These are phyloP conservation scores for Scedosporium boydii DNA, from an alignment of 2,329 filamentous ascomycete genomes.

Conservation along the genomic window DNA sequence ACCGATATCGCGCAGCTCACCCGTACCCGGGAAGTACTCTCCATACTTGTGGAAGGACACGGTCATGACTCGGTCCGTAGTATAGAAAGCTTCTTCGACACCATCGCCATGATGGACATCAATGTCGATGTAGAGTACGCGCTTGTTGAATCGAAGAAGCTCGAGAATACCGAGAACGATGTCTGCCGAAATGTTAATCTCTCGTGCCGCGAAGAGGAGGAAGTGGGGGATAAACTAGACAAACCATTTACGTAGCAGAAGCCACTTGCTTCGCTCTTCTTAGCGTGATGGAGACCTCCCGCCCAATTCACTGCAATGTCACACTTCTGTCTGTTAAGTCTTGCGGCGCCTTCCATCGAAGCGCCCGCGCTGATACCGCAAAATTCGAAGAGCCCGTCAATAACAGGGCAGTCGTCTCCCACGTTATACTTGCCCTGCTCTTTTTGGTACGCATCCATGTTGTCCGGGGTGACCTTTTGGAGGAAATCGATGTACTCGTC, in stretches of 20 bases:
- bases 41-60: slow-evolving; percentile 96
- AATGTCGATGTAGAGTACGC: slow-evolving; percentile 96
- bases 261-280: slow-evolving; percentile 90
- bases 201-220: background rate
- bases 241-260: slow-evolving; percentile 96
- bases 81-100: slow-evolving; percentile 89
- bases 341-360: slow-evolving; percentile 85
- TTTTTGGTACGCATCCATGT: slow-evolving; percentile 74
- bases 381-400: slow-evolving; percentile 95
- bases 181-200: slow-evolving; percentile 43
- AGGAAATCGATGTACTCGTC: slow-evolving; percentile 94
- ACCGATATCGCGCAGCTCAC: slow-evolving; percentile 76
- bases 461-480: slow-evolving; percentile 91
- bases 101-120: slow-evolving; percentile 92
- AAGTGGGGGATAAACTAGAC: background rate
- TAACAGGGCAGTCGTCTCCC: slow-evolving; percentile 93
- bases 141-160: slow-evolving; percentile 78
- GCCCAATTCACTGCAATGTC: slow-evolving; percentile 99
- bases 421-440: slow-evolving; percentile 94
- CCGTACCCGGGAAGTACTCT: slow-evolving; percentile 90
- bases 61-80: slow-evolving; percentile 85
- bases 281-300: slow-evolving; percentile 91
- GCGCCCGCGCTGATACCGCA: slow-evolving; percentile 91
- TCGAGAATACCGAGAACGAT: slow-evolving; percentile 95
- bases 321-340: slow-evolving; percentile 82